phyloP scores from a whole-genome alignment of 2,329 filamentous ascomycete species.

The Apiospora pterosperma region DNA sequence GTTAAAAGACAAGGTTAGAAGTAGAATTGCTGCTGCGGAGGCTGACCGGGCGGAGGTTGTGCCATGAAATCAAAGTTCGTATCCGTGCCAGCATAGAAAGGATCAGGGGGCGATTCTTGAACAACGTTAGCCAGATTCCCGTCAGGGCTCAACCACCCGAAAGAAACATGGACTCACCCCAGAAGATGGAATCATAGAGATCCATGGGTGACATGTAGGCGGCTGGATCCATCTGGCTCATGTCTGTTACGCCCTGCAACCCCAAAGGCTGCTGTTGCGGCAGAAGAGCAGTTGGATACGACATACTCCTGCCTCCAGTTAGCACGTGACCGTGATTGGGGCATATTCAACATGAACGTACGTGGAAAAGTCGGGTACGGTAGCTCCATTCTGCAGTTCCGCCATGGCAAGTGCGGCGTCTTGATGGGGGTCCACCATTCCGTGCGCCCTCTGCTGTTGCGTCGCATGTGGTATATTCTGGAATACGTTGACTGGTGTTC shows the following conservation, averaged over 20 bases:
- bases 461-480: neutral
- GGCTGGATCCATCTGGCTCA: conserved; percentile 49
- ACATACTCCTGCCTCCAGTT: neutral
- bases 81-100: conserved; percentile 55
- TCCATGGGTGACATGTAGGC: conserved; percentile 65
- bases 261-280: conserved; percentile 23
- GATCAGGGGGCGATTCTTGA: conserved; percentile 53
- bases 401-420: conserved; percentile 64
- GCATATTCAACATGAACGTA: conserved; percentile 15
- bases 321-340: neutral
- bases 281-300: neutral
- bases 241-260: conserved; percentile 37
- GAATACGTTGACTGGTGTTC: conserved; percentile 15
- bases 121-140: conserved; percentile 13
- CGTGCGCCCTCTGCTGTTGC: conserved; percentile 19
- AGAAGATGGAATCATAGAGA: conserved; percentile 65
- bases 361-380: conserved; percentile 43
- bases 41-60: conserved; percentile 56
- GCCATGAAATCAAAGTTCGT: conserved; percentile 61
- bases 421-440: conserved; percentile 49
- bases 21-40: conserved; percentile 53
- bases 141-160: neutral
- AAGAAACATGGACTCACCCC: conserved; percentile 46
- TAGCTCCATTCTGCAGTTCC: conserved; percentile 58
- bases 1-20: conserved; percentile 34